Conservation (phyloP, 768 basidiomycete genomes). For the Tylopilus vinaceipallidus region DNA sequence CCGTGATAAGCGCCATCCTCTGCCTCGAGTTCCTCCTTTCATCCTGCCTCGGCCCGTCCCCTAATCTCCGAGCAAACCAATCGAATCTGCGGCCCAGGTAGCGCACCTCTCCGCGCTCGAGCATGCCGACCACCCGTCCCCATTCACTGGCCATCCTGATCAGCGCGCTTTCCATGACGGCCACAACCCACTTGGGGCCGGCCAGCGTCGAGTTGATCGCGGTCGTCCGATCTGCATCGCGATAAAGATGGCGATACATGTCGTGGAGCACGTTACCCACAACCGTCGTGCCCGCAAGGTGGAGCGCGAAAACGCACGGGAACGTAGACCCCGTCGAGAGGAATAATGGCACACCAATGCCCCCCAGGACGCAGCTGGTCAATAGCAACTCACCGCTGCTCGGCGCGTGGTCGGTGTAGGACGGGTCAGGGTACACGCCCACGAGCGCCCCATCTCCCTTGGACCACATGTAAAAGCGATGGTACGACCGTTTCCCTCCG, state of each 20-base stretch:
- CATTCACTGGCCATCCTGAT: slow-evolving; percentile 52
- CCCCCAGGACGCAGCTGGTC: slow-evolving; percentile 17
- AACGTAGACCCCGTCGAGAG: slow-evolving; percentile 12
- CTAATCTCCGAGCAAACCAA: slow-evolving; percentile 48
- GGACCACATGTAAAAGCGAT: slow-evolving; percentile 58
- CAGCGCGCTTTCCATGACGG: slow-evolving; percentile 48
- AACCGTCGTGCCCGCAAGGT: slow-evolving; percentile 30
- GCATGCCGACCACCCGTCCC: slow-evolving; percentile 44
- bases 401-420: slow-evolving; percentile 45
- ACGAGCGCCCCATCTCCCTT: slow-evolving; percentile 54
- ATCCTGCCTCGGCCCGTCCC: slow-evolving; percentile 40
- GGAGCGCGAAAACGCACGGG: slow-evolving; percentile 17
- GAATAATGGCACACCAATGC: slow-evolving; percentile 14
- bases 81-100: slow-evolving; percentile 47
- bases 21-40: slow-evolving; percentile 43
- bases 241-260: slow-evolving; percentile 44
- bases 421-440: slow-evolving; percentile 44
- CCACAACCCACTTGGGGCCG: slow-evolving; percentile 38
- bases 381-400: slow-evolving; percentile 49
- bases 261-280: slow-evolving; percentile 48
- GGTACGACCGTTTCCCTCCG: slow-evolving; percentile 43
- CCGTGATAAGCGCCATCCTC: slow-evolving; percentile 15
- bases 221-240: slow-evolving; percentile 36
- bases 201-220: slow-evolving; percentile 35
- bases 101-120: slow-evolving; percentile 42